A percentile compares a stretch with the other conserved stretches of the same genome.
Conservation (phyloP, 768 basidiomycete genomes). For the Lentinula sp. region DNA sequence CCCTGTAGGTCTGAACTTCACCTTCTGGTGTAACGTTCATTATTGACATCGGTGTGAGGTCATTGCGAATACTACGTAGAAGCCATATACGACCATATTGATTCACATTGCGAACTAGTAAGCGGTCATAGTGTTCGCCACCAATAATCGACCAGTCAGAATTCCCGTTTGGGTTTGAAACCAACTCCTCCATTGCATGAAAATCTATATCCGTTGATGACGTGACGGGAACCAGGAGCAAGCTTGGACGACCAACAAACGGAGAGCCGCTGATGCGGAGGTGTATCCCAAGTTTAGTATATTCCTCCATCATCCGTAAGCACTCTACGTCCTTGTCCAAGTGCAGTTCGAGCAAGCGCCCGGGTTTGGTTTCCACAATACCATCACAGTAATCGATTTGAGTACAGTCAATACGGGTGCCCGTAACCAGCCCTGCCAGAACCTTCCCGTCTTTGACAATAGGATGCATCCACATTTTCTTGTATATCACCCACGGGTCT, state of each 20-base stretch:
- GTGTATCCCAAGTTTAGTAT: constrained; percentile 56
- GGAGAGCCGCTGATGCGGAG: constrained; percentile 58
- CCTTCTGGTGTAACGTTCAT: constrained; percentile 40
- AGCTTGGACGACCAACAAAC: constrained; percentile 42
- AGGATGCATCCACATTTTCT: constrained; percentile 56
- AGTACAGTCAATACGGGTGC: constrained; percentile 44
- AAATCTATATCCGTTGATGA: constrained; percentile 49
- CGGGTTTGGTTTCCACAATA: constrained; percentile 26
- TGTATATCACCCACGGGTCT: constrained; percentile 61
- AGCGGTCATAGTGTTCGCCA: constrained; percentile 40
- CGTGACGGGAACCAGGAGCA: constrained; percentile 66
- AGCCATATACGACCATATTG: constrained; percentile 50
- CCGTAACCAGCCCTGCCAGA: constrained; percentile 63
- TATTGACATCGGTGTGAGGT: constrained; percentile 59
- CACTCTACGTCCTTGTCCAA: constrained; percentile 39
- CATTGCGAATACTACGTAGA: constrained; percentile 53
- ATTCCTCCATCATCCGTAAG: constrained; percentile 54
- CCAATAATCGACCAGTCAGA: constrained; percentile 51
- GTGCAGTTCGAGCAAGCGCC: constrained; percentile 31
- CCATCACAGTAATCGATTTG: constrained; percentile 33
- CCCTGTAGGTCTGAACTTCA: constrained; percentile 44
- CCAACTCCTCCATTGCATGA: constrained; percentile 41
- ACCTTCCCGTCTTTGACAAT: constrained; percentile 44
- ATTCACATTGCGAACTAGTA: constrained; percentile 50
- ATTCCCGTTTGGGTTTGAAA: constrained; percentile 43